These are phyloP conservation scores for Solanum chilense DNA, from an alignment of 257 asterid genomes.

Conservation along the genomic window DNA sequence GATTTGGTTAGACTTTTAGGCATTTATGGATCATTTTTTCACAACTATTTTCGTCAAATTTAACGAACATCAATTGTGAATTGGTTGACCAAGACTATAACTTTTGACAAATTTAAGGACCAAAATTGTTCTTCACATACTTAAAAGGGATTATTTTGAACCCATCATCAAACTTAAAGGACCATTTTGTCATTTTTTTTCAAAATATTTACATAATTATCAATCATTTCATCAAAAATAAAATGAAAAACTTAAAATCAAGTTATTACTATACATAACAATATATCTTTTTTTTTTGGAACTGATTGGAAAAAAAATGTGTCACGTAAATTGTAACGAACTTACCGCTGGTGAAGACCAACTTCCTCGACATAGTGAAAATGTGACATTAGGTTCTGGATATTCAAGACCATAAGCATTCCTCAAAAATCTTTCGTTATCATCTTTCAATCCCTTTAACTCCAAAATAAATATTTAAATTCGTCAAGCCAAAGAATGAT, in stretches of 20 bases:
- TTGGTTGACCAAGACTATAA: not conserved
- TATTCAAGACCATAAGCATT: slow-evolving; percentile 75
- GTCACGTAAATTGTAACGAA: not conserved
- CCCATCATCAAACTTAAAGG: not conserved
- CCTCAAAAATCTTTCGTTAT: slow-evolving; percentile 64
- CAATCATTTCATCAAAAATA: not conserved
- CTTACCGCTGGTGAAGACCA: slow-evolving; percentile 99
- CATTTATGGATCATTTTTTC: not conserved
- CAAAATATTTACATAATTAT: not conserved
- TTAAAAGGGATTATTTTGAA: not conserved
- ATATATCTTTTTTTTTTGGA: accelerated
- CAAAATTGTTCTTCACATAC: not conserved
- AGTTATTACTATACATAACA: not conserved
- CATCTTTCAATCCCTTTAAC: slow-evolving; percentile 40
- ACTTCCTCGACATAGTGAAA: slow-evolving; percentile 86
- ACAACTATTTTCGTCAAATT: not conserved
- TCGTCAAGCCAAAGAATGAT: not conserved
- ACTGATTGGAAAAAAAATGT: accelerated
- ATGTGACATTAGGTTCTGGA: slow-evolving; percentile 87
- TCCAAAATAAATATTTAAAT: not conserved
- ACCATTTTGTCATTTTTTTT: not conserved
- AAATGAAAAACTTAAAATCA: not conserved
- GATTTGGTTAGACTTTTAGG: not conserved
- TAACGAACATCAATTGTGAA: not conserved
- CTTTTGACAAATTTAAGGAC: not conserved